Conservation (phyloP, 176 grass and related monocot genomes). For the Musa schizocarpa region DNA sequence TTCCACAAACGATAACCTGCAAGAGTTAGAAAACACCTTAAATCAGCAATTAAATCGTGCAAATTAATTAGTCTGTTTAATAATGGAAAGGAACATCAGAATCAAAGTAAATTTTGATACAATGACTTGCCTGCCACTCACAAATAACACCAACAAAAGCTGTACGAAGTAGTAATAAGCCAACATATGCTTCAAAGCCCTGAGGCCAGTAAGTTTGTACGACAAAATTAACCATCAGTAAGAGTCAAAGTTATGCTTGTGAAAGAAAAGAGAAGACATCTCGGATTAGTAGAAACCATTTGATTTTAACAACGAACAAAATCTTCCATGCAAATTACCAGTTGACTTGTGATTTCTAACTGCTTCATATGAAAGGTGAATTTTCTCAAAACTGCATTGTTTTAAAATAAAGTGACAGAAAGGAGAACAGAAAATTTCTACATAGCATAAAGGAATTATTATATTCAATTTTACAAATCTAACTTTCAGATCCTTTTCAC, state of each 20-base stretch:
- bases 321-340: neutral
- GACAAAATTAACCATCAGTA: neutral
- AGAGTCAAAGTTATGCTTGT: neutral
- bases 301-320: neutral
- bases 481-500: neutral
- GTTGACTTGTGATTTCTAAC: neutral
- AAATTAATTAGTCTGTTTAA: neutral
- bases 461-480: neutral
- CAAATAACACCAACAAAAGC: slow-evolving; percentile 47
- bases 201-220: slow-evolving; percentile 25
- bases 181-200: slow-evolving; percentile 92
- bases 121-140: slow-evolving; percentile 82
- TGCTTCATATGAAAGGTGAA: neutral
- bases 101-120: slow-evolving; percentile 12
- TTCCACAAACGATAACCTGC: slow-evolving; percentile 23
- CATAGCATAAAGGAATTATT: neutral
- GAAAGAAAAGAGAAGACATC: neutral
- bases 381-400: neutral
- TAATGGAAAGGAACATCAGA: neutral
- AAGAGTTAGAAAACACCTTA: neutral
- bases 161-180: slow-evolving; percentile 68
- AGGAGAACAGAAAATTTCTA: neutral
- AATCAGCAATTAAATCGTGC: neutral
- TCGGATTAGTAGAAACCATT: neutral
- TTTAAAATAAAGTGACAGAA: too few species aligned